phyloP scores from a whole-genome alignment of 1,139 yeast species.

The Saccharomyces pastorianus region DNA sequence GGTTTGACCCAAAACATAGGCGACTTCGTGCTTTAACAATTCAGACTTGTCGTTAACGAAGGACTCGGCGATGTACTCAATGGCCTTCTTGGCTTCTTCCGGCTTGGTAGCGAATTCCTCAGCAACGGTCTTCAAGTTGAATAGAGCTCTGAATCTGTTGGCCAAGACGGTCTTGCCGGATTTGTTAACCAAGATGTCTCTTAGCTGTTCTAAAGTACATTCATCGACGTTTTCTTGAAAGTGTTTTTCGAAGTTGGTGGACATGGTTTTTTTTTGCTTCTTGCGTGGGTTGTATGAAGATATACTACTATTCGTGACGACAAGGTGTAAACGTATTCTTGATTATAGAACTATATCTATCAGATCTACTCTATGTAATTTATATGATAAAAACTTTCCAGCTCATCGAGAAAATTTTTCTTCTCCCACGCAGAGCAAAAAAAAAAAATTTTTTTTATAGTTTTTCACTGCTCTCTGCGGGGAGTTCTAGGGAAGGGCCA shows the following conservation, averaged over 20 bases:
- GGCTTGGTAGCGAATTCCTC: conserved; percentile 45
- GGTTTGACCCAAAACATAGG: conserved; percentile 96
- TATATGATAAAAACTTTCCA: neutral
- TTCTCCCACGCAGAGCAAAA: neutral
- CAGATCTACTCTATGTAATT: neutral
- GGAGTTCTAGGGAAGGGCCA: neutral
- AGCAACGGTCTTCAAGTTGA: conserved; percentile 82
- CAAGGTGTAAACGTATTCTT: too few relatives aligned
- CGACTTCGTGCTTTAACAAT: conserved; percentile 92
- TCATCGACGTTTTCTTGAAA: conserved; percentile 32
- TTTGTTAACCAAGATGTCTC: conserved; percentile 60
- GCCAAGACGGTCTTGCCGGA: conserved; percentile 67
- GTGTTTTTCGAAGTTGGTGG: conserved; percentile 32
- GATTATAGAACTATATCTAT: neutral
- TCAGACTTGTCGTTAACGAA: conserved; percentile 73
- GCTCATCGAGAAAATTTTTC: conserved; percentile 1
- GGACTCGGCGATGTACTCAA: conserved; percentile 74
- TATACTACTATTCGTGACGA: neutral
- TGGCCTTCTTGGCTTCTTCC: conserved; percentile 53
- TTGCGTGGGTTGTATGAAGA: neutral
- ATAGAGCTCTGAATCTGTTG: conserved; percentile 83
- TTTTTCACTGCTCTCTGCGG: neutral
- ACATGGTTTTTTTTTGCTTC: conserved; percentile 22
- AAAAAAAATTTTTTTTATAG: neutral
- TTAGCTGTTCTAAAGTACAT: conserved; percentile 56